Evolutionary conservation across 768 basidiomycete species (phyloP).

Genomic region (Strobilomyces confusus): DNA sequence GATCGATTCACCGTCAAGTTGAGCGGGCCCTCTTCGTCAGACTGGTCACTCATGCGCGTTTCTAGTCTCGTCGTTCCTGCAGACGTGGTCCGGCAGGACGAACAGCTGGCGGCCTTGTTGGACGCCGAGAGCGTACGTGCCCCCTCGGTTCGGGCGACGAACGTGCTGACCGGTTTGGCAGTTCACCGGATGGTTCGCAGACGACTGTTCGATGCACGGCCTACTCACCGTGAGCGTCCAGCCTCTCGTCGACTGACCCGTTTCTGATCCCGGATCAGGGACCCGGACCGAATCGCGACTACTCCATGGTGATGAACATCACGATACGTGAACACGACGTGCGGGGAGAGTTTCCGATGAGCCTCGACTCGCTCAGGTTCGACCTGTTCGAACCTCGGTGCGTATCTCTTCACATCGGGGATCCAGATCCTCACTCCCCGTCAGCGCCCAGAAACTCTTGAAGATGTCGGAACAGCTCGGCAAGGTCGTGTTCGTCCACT

Average conservation of each 20-base stretch:
- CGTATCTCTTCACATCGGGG: background rate
- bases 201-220: constrained; percentile 19
- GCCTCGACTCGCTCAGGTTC: constrained; percentile 8
- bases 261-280: constrained; percentile 2
- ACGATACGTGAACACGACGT: background rate
- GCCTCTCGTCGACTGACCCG: no score
- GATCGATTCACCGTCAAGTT: constrained; percentile 15
- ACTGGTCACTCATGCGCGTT: background rate
- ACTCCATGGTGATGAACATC: constrained; percentile 12
- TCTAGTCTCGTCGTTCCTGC: constrained; percentile 17
- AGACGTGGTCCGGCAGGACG: constrained; percentile 15
- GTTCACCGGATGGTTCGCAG: constrained; percentile 23
- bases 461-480: constrained; percentile 11
- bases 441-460: constrained; percentile 20
- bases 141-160: background rate
- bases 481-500: constrained; percentile 31
- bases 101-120: constrained; percentile 12
- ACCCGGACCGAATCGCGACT: constrained; percentile 10
- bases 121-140: constrained; percentile 13
- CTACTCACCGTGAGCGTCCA: constrained; percentile 15
- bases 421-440: background rate
- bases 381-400: constrained; percentile 23
- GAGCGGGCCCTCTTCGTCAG: background rate
- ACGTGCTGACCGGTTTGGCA: background rate
- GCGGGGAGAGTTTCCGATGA: constrained; percentile 9